Conservation (phyloP, 345 rosid species). For the Aethionema arabicum region DNA sequence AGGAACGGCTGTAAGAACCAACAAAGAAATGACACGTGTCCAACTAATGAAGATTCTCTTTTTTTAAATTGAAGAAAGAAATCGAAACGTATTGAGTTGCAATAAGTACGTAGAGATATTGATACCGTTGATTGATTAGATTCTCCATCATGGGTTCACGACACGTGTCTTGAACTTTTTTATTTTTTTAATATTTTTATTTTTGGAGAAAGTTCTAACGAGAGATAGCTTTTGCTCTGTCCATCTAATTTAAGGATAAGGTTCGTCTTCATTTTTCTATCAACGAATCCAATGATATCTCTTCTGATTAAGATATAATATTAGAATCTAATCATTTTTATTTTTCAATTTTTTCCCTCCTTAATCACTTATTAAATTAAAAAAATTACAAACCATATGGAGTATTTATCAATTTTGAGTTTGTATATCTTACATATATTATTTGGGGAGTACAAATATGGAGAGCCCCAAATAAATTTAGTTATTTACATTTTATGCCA, state of each 20-base stretch:
- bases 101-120: slow-evolving; percentile 23
- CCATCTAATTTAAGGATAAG: slow-evolving; percentile 34
- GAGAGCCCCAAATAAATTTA: too few relatives aligned
- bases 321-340: slow-evolving; percentile 11
- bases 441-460: too few relatives aligned
- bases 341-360: too few relatives aligned
- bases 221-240: slow-evolving; percentile 31
- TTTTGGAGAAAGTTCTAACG: slow-evolving; percentile 19
- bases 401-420: neutral
- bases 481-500: too few relatives aligned
- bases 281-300: slow-evolving; percentile 26
- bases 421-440: too few relatives aligned
- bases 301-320: slow-evolving; percentile 5
- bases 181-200: neutral
- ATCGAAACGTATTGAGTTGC: slow-evolving; percentile 28
- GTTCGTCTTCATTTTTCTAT: slow-evolving; percentile 30
- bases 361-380: too few relatives aligned
- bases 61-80: slow-evolving; percentile 15
- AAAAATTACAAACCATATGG: too few relatives aligned
- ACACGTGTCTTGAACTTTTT: slow-evolving; percentile 36
- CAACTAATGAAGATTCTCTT: slow-evolving; percentile 13
- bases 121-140: slow-evolving; percentile 31
- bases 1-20: slow-evolving; percentile 14
- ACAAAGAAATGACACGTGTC: neutral
- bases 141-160: slow-evolving; percentile 25